Evolutionary conservation across 352 stramenopile genomes (phyloP).

Genomic region (Globisporangium carolinianum): DNA sequence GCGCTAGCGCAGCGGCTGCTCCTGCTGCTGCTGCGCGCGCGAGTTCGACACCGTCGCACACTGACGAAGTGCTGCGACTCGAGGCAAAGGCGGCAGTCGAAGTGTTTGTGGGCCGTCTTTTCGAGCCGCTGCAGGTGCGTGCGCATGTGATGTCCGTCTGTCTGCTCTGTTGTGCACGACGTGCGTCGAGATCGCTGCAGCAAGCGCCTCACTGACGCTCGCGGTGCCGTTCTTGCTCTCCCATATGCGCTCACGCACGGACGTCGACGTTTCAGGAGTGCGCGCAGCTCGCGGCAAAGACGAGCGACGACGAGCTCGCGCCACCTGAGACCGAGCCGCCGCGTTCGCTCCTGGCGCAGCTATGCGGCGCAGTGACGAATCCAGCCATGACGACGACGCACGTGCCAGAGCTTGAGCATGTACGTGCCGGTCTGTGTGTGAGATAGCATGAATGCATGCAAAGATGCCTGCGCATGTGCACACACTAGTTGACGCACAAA

Average conservation of each 20-base stretch:
- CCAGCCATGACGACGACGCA: conserved; percentile 13
- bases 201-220: no score
- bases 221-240: no score
- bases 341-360: conserved; percentile 35
- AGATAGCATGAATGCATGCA: no score
- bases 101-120: conserved; percentile 29
- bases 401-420: conserved; percentile 38
- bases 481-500: background rate
- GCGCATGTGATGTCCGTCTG: no score
- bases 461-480: background rate
- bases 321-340: conserved; percentile 9
- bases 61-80: conserved; percentile 20
- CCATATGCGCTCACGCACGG: no score
- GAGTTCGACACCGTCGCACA: conserved; percentile 2
- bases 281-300: conserved; percentile 41
- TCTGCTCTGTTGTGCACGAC: no score
- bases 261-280: conserved; percentile 37
- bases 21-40: background rate
- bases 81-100: conserved; percentile 34
- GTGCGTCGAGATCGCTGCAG: no score
- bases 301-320: conserved; percentile 15
- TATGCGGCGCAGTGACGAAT: conserved; percentile 34
- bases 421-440: conserved; percentile 13
- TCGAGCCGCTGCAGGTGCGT: conserved; percentile 44
- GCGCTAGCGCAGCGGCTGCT: background rate